A percentile compares a stretch with the other conserved stretches of the same genome.
These are phyloP conservation scores for Maudiozyma humilis DNA, from an alignment of 1,139 yeast genomes.

Conservation along the genomic window DNA sequence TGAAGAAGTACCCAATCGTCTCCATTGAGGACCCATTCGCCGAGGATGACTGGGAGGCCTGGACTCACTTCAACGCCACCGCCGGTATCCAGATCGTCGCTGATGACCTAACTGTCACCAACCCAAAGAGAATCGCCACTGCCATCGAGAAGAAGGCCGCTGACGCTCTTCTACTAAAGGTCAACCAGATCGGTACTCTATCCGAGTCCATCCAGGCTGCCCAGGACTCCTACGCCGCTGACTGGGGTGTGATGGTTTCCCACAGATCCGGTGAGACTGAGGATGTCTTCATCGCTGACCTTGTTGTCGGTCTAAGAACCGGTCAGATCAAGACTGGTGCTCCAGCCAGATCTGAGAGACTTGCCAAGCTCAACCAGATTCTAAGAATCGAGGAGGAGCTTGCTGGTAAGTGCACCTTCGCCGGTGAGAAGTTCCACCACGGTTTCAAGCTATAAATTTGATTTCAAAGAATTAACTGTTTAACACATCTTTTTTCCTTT, in stretches of 20 bases:
- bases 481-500: too few species aligned
- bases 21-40: conserved; percentile 97
- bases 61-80: conserved; percentile 77
- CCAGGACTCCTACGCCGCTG: conserved; percentile 78
- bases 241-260: conserved; percentile 97
- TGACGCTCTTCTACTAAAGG: conserved; percentile 87
- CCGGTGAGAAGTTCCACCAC: conserved; percentile 78
- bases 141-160: conserved; percentile 95
- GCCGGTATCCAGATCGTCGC: conserved; percentile 82
- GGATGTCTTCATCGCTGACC: conserved; percentile 94
- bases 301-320: conserved; percentile 90
- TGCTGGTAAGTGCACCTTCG: conserved; percentile 89
- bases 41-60: conserved; percentile 98
- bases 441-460: conserved; percentile 30
- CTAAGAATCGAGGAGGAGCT: conserved; percentile 95
- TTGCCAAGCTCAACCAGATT: conserved; percentile 93
- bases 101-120: conserved; percentile 96
- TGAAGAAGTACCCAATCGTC: conserved; percentile 88
- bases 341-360: conserved; percentile 98
- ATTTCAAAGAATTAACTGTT: background rate
- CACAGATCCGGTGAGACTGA: conserved; percentile 99
- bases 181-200: conserved; percentile 89
- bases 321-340: conserved; percentile 99
- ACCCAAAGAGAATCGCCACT: conserved; percentile 83
- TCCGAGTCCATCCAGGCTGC: conserved; percentile 92